Base-by-base conservation (phyloP, 2,329 filamentous ascomycete species). In the Colletotrichum sp. region DNA sequence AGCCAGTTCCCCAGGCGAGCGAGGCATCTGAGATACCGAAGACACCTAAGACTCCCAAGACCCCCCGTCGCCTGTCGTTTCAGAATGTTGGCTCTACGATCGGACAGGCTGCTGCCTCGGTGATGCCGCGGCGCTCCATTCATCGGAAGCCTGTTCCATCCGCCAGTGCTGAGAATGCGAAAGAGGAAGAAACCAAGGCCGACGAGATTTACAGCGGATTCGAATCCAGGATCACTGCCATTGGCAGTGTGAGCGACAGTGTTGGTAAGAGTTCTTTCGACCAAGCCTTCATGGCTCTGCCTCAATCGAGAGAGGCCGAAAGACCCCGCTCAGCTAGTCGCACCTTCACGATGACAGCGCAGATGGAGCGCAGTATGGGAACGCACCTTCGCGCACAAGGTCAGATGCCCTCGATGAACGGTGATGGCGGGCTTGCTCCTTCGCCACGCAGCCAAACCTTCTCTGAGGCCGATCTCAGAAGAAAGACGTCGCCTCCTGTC, bases 401-500 rank as follows among this genome's bases (percentile, higher is more conserved):
- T 16, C 62, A 49, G n/a, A 57, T 44, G 66, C 32, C 66, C 15
- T n/a, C 71, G 10, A 32, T 49, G 12, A 26, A 24, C 13, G 26
- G 15, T 55, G 26, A 64, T 7, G 34, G 32, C 4, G 26, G 32
- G n/a, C 30, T 26, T 30, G 12, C 55, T 18, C 57, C 63, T 34
- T 28, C 62, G 15, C 52, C 66, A 10, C 32, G 39, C 24, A 55
- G 30, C 52, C 82, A 82, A 18, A 79, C 81, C 16, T 77, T 84
- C 16, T 79, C 81, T 16, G 79, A 80, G 30, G 78, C 81, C 28
- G 77, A 77, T 21, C 71, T 78, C 24, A 81, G 80, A 55, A 83
- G 81, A 71, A 85, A 79, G 69, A 84, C 84, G 0, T 83, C 85
- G 5, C 85, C 86, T 1, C 86, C 87, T 0, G 83, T 88, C 32